Percentiles rank a stretch among this genome's conserved stretches.
Evolutionary conservation across 2,329 filamentous ascomycete genomes (phyloP).

Genomic region (Dothideomycetes sp.): DNA sequence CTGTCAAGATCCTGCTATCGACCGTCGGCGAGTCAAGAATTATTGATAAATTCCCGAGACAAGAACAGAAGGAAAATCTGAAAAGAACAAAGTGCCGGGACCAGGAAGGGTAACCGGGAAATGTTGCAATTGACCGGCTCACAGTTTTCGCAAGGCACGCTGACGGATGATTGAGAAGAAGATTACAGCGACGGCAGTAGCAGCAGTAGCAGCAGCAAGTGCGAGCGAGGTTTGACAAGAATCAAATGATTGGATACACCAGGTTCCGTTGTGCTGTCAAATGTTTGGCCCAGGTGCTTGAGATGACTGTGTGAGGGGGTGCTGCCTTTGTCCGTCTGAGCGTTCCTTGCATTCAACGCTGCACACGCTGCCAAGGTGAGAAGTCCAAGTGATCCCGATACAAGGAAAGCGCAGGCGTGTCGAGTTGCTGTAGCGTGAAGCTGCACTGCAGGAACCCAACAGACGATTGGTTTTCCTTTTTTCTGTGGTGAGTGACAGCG

Average conservation of each 20-base stretch:
- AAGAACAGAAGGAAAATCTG: neutral
- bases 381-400: slow-evolving; percentile 4
- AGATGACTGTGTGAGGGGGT: slow-evolving; percentile 14
- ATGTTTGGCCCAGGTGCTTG: slow-evolving; percentile 13
- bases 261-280: slow-evolving; percentile 8
- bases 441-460: too few species aligned
- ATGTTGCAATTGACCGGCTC: slow-evolving; percentile 12
- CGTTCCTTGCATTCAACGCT: slow-evolving; percentile 17
- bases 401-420: slow-evolving; percentile 1
- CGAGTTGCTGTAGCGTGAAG: too few species aligned
- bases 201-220: slow-evolving; percentile 12
- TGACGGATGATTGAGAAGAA: slow-evolving; percentile 10
- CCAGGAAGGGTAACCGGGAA: slow-evolving; percentile 3
- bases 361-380: slow-evolving; percentile 6
- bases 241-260: slow-evolving; percentile 12
- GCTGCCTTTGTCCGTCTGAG: slow-evolving; percentile 14
- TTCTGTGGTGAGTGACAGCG: neutral
- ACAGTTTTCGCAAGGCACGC: slow-evolving; percentile 3
- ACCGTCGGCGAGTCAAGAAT: too few species aligned
- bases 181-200: slow-evolving; percentile 9
- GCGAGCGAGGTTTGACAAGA: slow-evolving; percentile 6
- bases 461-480: too few species aligned
- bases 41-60: too few species aligned
- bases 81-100: neutral
- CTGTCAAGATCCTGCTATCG: too few species aligned